Conservation (phyloP, 2,329 filamentous ascomycete species). For the Alternaria novae-zelandiae region DNA sequence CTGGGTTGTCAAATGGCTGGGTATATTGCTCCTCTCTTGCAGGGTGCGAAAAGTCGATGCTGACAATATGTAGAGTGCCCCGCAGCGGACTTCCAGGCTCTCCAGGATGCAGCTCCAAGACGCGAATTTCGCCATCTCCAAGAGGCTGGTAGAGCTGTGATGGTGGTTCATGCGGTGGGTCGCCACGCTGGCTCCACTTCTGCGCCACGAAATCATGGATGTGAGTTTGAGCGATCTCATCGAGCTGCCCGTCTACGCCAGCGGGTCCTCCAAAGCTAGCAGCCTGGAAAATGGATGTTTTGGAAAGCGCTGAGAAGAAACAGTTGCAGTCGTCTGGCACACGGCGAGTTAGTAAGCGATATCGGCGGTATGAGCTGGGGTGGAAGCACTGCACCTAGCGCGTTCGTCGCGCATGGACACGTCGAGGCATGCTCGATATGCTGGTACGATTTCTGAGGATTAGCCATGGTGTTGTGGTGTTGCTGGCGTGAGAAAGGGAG, state of each 20-base stretch:
- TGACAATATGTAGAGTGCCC: slow-evolving; percentile 24
- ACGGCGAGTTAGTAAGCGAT: not conserved
- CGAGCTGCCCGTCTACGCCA: slow-evolving; percentile 2
- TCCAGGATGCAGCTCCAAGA: slow-evolving; percentile 27
- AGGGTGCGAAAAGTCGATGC: slow-evolving; percentile 28
- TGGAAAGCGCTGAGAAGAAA: slow-evolving; percentile 15
- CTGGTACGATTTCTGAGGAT: slow-evolving; percentile 3
- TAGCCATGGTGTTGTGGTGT: slow-evolving; percentile 4
- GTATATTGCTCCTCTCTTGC: not conserved
- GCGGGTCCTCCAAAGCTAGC: slow-evolving; percentile 10
- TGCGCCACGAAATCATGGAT: slow-evolving; percentile 9
- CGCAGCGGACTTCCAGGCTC: slow-evolving; percentile 5
- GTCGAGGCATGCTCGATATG: slow-evolving; percentile 16
- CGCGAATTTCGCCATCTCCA: slow-evolving; percentile 23
- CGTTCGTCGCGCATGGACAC: slow-evolving; percentile 9
- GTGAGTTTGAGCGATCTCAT: slow-evolving; percentile 12
- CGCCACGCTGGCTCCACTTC: not conserved
- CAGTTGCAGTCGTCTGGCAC: slow-evolving; percentile 16
- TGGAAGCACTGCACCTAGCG: slow-evolving; percentile 9
- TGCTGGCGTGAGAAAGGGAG: not conserved
- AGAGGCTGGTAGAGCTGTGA: slow-evolving; percentile 12
- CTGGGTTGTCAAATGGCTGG: not conserved
- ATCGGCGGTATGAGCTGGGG: not conserved
- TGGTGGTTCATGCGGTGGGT: not conserved
- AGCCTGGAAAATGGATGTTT: slow-evolving; percentile 13